Conservation (phyloP, 2,329 filamentous ascomycete genomes). For the Drechslerella stenobrocha region DNA sequence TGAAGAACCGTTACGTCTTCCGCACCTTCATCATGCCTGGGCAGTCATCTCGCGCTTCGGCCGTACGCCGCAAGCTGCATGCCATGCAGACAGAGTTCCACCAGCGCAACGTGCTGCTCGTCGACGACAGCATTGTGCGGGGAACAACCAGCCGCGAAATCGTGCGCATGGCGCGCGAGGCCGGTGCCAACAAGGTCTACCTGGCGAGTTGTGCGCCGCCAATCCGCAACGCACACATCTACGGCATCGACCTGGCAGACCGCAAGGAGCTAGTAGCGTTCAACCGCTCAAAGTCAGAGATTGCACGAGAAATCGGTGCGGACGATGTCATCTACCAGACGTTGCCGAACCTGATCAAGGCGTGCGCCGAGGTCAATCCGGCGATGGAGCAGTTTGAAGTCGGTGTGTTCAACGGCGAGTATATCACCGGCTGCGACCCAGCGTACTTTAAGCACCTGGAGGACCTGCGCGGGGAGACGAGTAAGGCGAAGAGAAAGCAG, state of each 20-base stretch:
- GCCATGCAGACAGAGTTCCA: slow-evolving; percentile 84
- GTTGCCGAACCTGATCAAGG: slow-evolving; percentile 75
- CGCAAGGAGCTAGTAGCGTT: slow-evolving; percentile 72
- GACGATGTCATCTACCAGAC: slow-evolving; percentile 77
- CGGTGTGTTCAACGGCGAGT: slow-evolving; percentile 87
- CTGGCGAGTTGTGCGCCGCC: slow-evolving; percentile 81
- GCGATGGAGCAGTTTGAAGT: slow-evolving; percentile 74
- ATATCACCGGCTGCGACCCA: slow-evolving; percentile 76
- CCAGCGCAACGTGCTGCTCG: slow-evolving; percentile 75
- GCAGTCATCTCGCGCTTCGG: slow-evolving; percentile 77
- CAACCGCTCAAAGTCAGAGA: slow-evolving; percentile 64
- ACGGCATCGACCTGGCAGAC: slow-evolving; percentile 75
- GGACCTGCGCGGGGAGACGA: slow-evolving; percentile 69
- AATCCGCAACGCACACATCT: slow-evolving; percentile 83
- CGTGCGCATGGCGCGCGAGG: slow-evolving; percentile 80
- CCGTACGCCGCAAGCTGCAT: slow-evolving; percentile 85
- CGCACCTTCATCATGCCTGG: slow-evolving; percentile 85
- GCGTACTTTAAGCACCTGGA: slow-evolving; percentile 83
- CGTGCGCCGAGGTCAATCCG: slow-evolving; percentile 70
- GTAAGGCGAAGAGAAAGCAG: slow-evolving; percentile 69
- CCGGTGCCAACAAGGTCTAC: slow-evolving; percentile 77
- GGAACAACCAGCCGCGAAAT: slow-evolving; percentile 81
- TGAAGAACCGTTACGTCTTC: slow-evolving; percentile 89
- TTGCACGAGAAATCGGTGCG: slow-evolving; percentile 70
- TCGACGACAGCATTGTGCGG: slow-evolving; percentile 88